These are phyloP conservation scores for Leccinum fibrillosum DNA, from an alignment of 768 basidiomycete species.

Conservation along the genomic window DNA sequence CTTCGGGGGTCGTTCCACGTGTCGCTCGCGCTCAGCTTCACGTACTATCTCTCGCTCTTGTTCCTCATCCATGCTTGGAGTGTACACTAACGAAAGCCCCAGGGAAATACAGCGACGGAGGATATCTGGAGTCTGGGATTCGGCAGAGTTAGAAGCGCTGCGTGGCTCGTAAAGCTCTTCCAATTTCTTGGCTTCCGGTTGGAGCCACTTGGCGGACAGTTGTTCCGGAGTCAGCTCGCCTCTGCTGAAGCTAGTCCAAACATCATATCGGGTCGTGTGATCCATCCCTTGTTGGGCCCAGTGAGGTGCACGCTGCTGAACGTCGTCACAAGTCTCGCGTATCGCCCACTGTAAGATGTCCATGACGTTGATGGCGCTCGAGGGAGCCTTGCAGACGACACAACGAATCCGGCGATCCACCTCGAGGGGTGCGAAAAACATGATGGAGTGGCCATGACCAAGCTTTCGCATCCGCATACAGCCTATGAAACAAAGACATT, in stretches of 20 bases:
- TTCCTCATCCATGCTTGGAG: constrained; percentile 36
- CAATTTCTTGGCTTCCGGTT: neutral
- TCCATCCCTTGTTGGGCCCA: neutral
- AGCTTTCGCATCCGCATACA: neutral
- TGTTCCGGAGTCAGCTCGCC: neutral
- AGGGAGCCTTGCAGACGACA: neutral
- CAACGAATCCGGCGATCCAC: neutral
- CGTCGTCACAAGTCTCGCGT: neutral
- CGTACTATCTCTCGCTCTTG: constrained; percentile 44
- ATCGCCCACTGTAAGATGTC: neutral
- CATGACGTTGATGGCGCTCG: neutral
- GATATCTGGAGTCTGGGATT: neutral
- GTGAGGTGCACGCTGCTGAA: neutral
- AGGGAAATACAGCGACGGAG: neutral
- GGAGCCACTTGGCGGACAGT: neutral
- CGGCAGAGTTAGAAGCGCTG: neutral
- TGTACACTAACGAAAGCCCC: neutral
- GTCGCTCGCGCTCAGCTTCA: constrained; percentile 19
- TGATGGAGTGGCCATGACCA: neutral
- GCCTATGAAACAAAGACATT: neutral
- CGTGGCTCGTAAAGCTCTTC: neutral
- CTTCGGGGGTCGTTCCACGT: neutral
- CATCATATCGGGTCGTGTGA: neutral
- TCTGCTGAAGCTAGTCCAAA: neutral
- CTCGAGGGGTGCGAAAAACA: neutral